Evolutionary conservation across 2,329 filamentous ascomycete genomes (phyloP).

Genomic region (Coccinonectria pachysandricola): DNA sequence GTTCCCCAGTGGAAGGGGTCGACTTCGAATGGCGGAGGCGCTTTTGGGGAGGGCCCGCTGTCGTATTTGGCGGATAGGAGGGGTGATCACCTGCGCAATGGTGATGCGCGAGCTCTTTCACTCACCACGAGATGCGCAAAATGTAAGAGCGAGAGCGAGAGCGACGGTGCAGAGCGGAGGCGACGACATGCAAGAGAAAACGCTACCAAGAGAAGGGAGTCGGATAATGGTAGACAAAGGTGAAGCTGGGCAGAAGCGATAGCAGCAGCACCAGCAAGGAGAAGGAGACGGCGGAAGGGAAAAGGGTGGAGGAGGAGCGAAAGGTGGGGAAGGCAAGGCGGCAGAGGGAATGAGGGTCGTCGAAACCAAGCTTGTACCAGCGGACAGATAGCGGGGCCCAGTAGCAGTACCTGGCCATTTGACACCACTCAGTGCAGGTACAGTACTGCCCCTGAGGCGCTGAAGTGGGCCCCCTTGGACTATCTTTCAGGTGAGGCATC

Average conservation of each 20-base stretch:
- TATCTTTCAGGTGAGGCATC: constrained; percentile 12
- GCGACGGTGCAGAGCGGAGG: constrained; percentile 5
- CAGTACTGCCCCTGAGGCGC: too few relatives aligned
- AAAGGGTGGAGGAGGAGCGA: constrained; percentile 19
- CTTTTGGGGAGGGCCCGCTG: constrained; percentile 14
- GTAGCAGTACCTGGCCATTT: too few relatives aligned
- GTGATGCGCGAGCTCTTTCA: too few relatives aligned
- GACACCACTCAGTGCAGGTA: too few relatives aligned
- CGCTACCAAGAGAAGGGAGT: constrained; percentile 9
- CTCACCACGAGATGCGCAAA: too few relatives aligned
- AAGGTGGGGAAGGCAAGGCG: too few relatives aligned
- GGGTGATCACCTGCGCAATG: too few relatives aligned
- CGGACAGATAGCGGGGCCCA: too few relatives aligned
- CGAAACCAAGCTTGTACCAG: too few relatives aligned
- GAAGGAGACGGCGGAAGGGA: constrained; percentile 9
- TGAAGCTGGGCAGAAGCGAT: constrained; percentile 10
- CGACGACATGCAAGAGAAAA: constrained; percentile 9
- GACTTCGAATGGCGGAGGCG: constrained; percentile 12
- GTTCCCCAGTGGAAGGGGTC: constrained; percentile 10
- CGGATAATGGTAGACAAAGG: constrained; percentile 12
- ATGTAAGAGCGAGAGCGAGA: too few relatives aligned
- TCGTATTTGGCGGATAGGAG: too few relatives aligned
- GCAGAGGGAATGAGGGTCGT: too few relatives aligned
- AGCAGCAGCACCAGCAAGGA: constrained; percentile 8
- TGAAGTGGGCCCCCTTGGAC: constrained; percentile 4